phyloP scores from a whole-genome alignment of 768 basidiomycete species.

The Lyophyllum atratum region DNA sequence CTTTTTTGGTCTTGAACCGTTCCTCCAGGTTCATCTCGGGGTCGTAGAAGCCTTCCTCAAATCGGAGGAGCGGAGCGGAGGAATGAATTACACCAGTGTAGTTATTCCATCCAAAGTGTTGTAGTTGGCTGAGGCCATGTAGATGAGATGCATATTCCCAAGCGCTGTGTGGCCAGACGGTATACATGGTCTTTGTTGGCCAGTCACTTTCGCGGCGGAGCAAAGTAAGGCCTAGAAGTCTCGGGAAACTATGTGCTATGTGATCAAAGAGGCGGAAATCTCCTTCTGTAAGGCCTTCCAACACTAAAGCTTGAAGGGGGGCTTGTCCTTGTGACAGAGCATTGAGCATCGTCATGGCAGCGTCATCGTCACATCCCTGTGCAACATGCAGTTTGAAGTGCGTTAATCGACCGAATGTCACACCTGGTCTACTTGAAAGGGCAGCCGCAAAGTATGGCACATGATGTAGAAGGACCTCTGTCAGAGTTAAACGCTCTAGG shows the following conservation, averaged over 20 bases:
- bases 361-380: not conserved
- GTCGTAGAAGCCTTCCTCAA: not conserved
- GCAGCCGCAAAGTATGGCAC: too few species aligned
- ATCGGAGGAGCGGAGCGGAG: not conserved
- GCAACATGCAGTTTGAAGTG: not conserved
- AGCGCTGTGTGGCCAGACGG: not conserved
- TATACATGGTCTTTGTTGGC: not conserved
- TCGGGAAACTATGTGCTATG: not conserved
- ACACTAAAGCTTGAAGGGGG: not conserved
- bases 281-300: not conserved
- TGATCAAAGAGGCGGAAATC: not conserved
- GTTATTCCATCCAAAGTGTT: not conserved
- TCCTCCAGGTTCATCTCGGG: not conserved
- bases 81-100: not conserved
- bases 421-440: too few species aligned
- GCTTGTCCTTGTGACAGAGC: not conserved
- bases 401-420: not conserved
- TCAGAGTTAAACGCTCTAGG: not conserved
- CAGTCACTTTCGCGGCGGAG: not conserved
- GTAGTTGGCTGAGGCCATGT: not conserved
- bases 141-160: not conserved
- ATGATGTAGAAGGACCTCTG: too few species aligned
- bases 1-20: not conserved
- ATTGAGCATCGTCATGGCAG: not conserved
- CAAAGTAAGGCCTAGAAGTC: not conserved